Evolutionary conservation across 305 asterid genomes (phyloP).

Genomic region (Caryopteris hybrid): DNA sequence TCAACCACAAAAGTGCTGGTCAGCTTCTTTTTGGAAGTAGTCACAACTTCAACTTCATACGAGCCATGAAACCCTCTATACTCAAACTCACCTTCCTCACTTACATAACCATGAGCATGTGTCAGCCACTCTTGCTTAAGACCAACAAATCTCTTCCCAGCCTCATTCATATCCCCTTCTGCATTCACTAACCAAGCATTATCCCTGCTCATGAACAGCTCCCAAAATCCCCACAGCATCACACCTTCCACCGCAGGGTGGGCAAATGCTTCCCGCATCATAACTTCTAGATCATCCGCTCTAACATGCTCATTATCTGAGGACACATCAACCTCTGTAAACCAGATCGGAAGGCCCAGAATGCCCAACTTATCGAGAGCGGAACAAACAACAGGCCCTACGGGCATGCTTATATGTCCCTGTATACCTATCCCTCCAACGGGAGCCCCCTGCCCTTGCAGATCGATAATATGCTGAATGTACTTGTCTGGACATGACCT

Average conservation of each 20-base stretch:
- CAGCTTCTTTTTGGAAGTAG: slow-evolving; percentile 20
- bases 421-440: slow-evolving; percentile 86
- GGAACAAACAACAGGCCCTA: slow-evolving; percentile 66
- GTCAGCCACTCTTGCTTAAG: slow-evolving; percentile 81
- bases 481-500: slow-evolving; percentile 70
- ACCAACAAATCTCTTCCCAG: slow-evolving; percentile 55
- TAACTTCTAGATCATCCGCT: slow-evolving; percentile 81
- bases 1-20: slow-evolving; percentile 66
- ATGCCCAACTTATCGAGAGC: slow-evolving; percentile 62
- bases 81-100: slow-evolving; percentile 43
- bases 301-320: slow-evolving; percentile 58
- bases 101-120: slow-evolving; percentile 45
- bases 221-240: slow-evolving; percentile 95
- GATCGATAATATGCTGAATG: slow-evolving; percentile 55
- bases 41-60: slow-evolving; percentile 49
- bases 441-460: slow-evolving; percentile 71
- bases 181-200: slow-evolving; percentile 64
- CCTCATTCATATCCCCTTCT: slow-evolving; percentile 71
- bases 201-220: slow-evolving; percentile 66
- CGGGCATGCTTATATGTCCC: slow-evolving; percentile 74
- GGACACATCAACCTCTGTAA: slow-evolving; percentile 81
- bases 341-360: slow-evolving; percentile 91
- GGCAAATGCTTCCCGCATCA: slow-evolving; percentile 80
- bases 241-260: slow-evolving; percentile 92
- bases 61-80: slow-evolving; percentile 75